These are phyloP conservation scores for Hymenoscyphus salicellus DNA, from an alignment of 2,329 filamentous ascomycete species.

Conservation along the genomic window DNA sequence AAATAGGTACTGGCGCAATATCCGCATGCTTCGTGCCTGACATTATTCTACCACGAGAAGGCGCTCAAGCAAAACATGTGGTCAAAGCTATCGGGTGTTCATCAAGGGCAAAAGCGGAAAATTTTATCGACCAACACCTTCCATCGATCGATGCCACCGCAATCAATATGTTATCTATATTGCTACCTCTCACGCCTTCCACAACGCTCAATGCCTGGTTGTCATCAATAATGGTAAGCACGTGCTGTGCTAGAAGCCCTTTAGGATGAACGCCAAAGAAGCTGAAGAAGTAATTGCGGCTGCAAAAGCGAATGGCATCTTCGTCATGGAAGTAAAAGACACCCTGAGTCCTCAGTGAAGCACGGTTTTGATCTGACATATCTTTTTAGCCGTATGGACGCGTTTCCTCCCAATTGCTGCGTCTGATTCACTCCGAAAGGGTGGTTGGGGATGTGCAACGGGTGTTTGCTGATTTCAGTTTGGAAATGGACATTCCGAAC, in stretches of 20 bases:
- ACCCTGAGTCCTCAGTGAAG: neutral
- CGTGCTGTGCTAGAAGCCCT: slow-evolving; percentile 67
- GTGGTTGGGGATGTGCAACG: slow-evolving; percentile 45
- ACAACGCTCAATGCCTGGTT: slow-evolving; percentile 64
- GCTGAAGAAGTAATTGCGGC: slow-evolving; percentile 54
- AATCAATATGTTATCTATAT: slow-evolving; percentile 66
- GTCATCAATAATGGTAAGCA: slow-evolving; percentile 62
- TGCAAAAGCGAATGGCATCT: slow-evolving; percentile 55
- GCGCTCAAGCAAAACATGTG: slow-evolving; percentile 41
- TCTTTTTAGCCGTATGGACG: slow-evolving; percentile 58
- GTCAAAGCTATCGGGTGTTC: slow-evolving; percentile 45
- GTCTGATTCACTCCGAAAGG: slow-evolving; percentile 32
- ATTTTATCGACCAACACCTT: slow-evolving; percentile 30
- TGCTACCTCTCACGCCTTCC: slow-evolving; percentile 66
- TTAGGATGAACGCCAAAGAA: slow-evolving; percentile 64
- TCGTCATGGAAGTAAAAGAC: slow-evolving; percentile 37
- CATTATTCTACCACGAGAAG: slow-evolving; percentile 38
- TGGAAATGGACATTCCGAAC: slow-evolving; percentile 4
- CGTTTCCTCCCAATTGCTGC: slow-evolving; percentile 63
- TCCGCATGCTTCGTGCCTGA: slow-evolving; percentile 47
- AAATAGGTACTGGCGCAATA: slow-evolving; percentile 42
- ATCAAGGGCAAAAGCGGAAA: slow-evolving; percentile 37
- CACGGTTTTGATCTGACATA: neutral
- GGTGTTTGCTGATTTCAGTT: slow-evolving; percentile 28
- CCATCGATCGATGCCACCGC: slow-evolving; percentile 45